phyloP scores from a whole-genome alignment of 768 basidiomycete genomes.

The Austroboletus festivus region DNA sequence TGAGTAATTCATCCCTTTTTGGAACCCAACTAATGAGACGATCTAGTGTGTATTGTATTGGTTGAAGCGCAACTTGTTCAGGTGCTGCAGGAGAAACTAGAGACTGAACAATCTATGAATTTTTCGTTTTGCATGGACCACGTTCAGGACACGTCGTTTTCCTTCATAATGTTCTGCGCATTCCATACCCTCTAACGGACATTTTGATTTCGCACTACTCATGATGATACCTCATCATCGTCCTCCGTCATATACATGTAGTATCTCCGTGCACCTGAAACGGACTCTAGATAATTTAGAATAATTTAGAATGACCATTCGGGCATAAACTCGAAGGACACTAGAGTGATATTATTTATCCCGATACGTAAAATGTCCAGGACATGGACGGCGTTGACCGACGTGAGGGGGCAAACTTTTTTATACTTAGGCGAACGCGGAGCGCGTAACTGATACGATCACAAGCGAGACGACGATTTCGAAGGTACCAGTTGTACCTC shows the following conservation, averaged over 20 bases:
- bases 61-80: conserved; percentile 80
- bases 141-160: conserved; percentile 26
- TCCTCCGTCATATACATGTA: conserved; percentile 13
- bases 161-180: conserved; percentile 23
- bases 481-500: no score
- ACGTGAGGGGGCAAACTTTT: no score
- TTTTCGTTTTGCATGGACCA: conserved; percentile 23
- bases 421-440: no score
- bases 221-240: conserved; percentile 9
- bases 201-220: conserved; percentile 23
- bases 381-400: no score
- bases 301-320: no score
- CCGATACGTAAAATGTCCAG: no score
- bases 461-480: no score
- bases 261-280: conserved; percentile 18
- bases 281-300: conserved; percentile 19
- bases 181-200: conserved; percentile 21
- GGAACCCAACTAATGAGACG: not conserved
- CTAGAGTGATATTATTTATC: no score
- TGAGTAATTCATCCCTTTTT: conserved; percentile 39
- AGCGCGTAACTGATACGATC: no score
- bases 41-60: conserved; percentile 76
- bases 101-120: conserved; percentile 9
- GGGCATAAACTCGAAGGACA: no score
- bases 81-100: conserved; percentile 75